Conservation (phyloP, 768 basidiomycete genomes). For the Cystofilobasidium ferigula region DNA sequence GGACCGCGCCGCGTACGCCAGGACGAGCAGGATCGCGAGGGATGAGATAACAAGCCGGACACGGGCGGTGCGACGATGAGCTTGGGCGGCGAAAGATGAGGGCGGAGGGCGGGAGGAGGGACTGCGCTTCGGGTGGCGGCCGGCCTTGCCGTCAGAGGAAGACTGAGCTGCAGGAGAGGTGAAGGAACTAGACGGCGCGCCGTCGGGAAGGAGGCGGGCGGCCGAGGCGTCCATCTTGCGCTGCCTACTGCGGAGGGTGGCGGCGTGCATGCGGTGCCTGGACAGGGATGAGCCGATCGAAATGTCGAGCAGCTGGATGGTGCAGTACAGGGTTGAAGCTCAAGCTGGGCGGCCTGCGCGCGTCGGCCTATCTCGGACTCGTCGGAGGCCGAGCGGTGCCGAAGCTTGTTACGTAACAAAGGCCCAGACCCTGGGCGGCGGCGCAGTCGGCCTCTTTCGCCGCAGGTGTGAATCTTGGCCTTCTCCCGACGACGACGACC, state of each 20-base stretch:
- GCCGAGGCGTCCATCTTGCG: background rate
- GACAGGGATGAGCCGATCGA: background rate
- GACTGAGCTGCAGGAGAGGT: too few relatives aligned
- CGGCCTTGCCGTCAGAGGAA: too few relatives aligned
- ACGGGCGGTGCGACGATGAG: slow-evolving; percentile 12
- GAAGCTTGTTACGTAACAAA: too few relatives aligned
- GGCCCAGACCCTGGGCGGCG: too few relatives aligned
- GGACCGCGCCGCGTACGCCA: background rate
- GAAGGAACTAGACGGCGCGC: too few relatives aligned
- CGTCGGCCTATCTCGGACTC: too few relatives aligned
- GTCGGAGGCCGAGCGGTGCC: too few relatives aligned
- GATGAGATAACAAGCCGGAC: slow-evolving; percentile 23
- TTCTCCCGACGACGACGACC: too few relatives aligned
- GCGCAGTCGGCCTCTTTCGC: too few relatives aligned
- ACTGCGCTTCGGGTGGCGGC: background rate
- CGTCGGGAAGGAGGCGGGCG: background rate
- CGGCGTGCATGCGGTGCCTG: slow-evolving; percentile 6
- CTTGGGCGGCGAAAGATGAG: background rate
- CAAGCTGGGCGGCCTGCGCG: too few relatives aligned
- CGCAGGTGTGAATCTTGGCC: too few relatives aligned
- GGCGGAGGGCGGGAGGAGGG: background rate
- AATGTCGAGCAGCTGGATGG: background rate
- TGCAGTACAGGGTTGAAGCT: too few relatives aligned
- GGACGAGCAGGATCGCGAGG: slow-evolving; percentile 15
- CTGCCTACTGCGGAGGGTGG: background rate